A percentile compares a stretch with the other conserved stretches of the same genome.
phyloP scores from a whole-genome alignment of 257 asterid genomes.

The Nicotiana undulata region DNA sequence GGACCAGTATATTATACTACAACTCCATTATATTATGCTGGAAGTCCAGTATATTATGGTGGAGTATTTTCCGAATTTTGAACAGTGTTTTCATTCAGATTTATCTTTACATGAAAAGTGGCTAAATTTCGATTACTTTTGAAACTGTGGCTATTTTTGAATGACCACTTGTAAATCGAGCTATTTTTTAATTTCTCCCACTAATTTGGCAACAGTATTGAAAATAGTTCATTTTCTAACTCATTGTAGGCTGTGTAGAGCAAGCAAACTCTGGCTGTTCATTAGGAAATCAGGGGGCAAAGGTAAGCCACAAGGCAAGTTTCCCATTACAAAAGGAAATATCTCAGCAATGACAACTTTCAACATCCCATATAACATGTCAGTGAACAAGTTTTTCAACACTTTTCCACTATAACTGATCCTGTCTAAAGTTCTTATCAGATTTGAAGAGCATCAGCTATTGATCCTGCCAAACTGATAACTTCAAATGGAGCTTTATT shows the following conservation, averaged over 20 bases:
- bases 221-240: too few species aligned
- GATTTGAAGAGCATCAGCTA: constrained; percentile 88
- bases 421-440: constrained; percentile 18
- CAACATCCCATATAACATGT: not conserved
- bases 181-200: too few species aligned
- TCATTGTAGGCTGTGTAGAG: not conserved
- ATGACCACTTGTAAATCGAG: too few species aligned
- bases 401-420: not conserved
- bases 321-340: not conserved
- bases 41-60: too few species aligned
- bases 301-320: not conserved
- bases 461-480: constrained; percentile 84
- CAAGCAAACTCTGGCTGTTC: not conserved
- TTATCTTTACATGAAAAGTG: too few species aligned
- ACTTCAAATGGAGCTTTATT: constrained; percentile 76
- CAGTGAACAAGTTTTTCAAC: not conserved
- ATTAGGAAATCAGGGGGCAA: not conserved
- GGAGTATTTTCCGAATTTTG: too few species aligned
- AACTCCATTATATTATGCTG: too few species aligned
- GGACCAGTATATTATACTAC: too few species aligned
- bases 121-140: too few species aligned
- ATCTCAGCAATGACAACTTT: not conserved
- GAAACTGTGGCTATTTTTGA: too few species aligned
- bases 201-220: too few species aligned
- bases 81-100: too few species aligned